phyloP scores from a whole-genome alignment of 2,329 filamentous ascomycete genomes.

The Cordyceps cicadae region DNA sequence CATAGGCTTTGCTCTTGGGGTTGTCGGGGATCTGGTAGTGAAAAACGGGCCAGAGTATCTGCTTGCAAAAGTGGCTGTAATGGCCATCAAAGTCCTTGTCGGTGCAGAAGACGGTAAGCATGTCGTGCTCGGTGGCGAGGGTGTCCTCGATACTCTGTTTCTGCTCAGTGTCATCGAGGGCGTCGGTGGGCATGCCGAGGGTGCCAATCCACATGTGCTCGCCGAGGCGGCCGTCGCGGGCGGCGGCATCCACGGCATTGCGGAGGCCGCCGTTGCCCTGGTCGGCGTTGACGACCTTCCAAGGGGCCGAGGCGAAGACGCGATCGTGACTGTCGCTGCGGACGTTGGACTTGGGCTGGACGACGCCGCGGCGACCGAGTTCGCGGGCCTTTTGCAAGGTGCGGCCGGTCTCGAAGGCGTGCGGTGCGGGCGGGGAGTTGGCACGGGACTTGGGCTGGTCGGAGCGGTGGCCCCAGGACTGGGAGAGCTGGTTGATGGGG shows the following conservation, averaged over 20 bases:
- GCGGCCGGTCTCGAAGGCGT: conserved; percentile 61
- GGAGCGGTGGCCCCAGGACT: conserved; percentile 65
- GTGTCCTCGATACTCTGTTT: conserved; percentile 78
- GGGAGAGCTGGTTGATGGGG: conserved; percentile 65
- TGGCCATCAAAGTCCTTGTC: conserved; percentile 93
- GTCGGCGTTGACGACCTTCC: conserved; percentile 75
- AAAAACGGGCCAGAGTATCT: conserved; percentile 94
- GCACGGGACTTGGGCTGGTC: conserved; percentile 75
- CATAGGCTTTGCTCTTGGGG: conserved; percentile 95
- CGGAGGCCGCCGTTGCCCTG: conserved; percentile 89
- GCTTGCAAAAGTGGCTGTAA: conserved; percentile 95
- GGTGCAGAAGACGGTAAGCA: conserved; percentile 73
- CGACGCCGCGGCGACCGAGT: conserved; percentile 48
- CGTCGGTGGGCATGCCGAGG: conserved; percentile 88
- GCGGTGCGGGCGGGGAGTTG: conserved; percentile 64
- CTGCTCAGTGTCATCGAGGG: conserved; percentile 62
- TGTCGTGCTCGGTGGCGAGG: conserved; percentile 72
- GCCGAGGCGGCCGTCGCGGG: conserved; percentile 57
- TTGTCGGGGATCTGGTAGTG: conserved; percentile 98
- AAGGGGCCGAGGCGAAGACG: conserved; percentile 69
- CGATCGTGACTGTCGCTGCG: conserved; percentile 58
- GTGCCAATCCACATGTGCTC: conserved; percentile 90
- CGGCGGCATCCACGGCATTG: conserved; percentile 76
- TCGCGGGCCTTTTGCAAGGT: conserved; percentile 49
- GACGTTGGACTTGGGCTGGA: conserved; percentile 42